A percentile compares a stretch with the other conserved stretches of the same genome.
Evolutionary conservation across 805 yeast genomes (phyloP).

Genomic region (Ogataea zsoltii): DNA sequence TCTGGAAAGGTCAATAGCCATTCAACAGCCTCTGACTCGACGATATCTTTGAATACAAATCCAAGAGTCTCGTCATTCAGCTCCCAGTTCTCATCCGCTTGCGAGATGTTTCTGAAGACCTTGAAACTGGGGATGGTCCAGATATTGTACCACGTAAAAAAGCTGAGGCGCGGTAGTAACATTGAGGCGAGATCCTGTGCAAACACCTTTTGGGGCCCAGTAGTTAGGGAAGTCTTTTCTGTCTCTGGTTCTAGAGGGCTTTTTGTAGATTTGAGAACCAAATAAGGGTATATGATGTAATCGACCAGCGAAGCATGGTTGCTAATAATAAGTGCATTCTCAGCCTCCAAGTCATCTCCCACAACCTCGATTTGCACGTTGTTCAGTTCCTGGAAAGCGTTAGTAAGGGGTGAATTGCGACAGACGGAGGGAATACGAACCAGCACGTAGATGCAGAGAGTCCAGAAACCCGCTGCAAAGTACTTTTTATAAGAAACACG

Average conservation of each 20-base stretch:
- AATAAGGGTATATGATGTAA: conserved; percentile 50
- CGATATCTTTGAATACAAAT: conserved; percentile 37
- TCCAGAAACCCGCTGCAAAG: conserved; percentile 35
- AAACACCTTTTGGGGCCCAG: conserved; percentile 18
- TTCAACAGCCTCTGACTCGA: conserved; percentile 37
- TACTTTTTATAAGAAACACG: conserved; percentile 20
- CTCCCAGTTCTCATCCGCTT: conserved; percentile 73
- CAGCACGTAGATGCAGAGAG: conserved; percentile 31
- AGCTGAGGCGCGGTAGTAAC: conserved; percentile 47
- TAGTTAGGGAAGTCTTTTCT: conserved; percentile 5
- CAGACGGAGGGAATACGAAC: conserved; percentile 16
- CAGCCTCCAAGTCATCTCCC: conserved; percentile 46
- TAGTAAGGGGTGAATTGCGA: conserved; percentile 1
- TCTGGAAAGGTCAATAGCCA: conserved; percentile 85
- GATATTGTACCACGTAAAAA: conserved; percentile 69
- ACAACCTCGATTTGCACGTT: conserved; percentile 38
- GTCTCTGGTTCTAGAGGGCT: conserved; percentile 9
- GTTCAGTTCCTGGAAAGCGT: conserved; percentile 35
- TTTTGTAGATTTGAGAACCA: conserved; percentile 34
- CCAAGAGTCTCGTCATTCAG: conserved; percentile 39
- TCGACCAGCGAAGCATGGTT: conserved; percentile 76
- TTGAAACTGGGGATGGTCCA: conserved; percentile 61
- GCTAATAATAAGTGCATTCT: conserved; percentile 38
- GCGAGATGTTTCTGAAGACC: conserved; percentile 46
- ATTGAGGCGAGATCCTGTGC: conserved; percentile 30